These are phyloP conservation scores for Karstenula rhodostoma DNA, from an alignment of 2,329 filamentous ascomycete genomes.

Conservation along the genomic window DNA sequence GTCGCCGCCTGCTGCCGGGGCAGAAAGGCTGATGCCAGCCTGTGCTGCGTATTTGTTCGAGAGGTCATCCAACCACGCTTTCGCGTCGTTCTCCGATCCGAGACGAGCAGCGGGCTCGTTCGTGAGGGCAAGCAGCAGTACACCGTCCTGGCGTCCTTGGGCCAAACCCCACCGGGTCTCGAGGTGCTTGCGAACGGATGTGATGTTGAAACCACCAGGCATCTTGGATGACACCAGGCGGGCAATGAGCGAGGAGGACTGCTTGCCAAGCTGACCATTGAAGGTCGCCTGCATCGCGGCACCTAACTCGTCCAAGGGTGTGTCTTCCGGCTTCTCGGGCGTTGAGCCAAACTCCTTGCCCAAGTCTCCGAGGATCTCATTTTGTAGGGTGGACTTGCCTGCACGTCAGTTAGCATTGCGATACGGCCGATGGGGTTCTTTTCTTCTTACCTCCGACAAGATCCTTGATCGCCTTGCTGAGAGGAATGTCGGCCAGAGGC, in stretches of 20 bases:
- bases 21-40: constrained; percentile 83
- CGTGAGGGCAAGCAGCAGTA: constrained; percentile 85
- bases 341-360: constrained; percentile 99
- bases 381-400: constrained; percentile 99
- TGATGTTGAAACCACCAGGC: constrained; percentile 99
- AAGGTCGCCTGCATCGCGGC: constrained; percentile 98
- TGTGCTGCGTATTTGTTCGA: constrained; percentile 87
- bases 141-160: constrained; percentile 87
- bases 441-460: constrained; percentile 84
- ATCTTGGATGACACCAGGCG: constrained; percentile 98
- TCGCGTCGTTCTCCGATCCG: constrained; percentile 88
- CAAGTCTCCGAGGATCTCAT: constrained; percentile 96
- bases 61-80: constrained; percentile 88
- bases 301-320: constrained; percentile 92
- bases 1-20: constrained; percentile 74
- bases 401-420: constrained; percentile 25
- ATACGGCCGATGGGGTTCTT: constrained; percentile 24
- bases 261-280: constrained; percentile 97
- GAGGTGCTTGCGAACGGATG: constrained; percentile 90
- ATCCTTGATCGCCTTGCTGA: constrained; percentile 98
- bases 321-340: constrained; percentile 98
- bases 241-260: constrained; percentile 90
- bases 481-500: constrained; percentile 82
- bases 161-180: constrained; percentile 93
- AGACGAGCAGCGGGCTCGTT: constrained; percentile 91